phyloP scores from a whole-genome alignment of 1,284 basidiomycete species.

The Puccinia horiana region DNA sequence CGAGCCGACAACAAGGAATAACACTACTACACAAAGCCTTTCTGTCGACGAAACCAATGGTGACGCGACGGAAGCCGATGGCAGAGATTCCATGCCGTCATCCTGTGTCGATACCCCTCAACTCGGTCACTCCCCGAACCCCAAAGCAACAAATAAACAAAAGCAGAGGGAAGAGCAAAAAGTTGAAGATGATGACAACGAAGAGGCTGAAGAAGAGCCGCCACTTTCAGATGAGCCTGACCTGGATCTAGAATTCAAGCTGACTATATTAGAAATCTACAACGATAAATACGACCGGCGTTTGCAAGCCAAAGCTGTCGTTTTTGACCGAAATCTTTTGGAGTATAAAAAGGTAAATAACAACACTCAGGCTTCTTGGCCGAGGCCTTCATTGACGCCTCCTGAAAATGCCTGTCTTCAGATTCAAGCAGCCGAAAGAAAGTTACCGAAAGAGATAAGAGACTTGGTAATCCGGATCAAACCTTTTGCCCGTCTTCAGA shows the following conservation, averaged over 20 bases:
- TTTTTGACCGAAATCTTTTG: conserved; percentile 86
- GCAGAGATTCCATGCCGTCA: conserved; percentile 23
- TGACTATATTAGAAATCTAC: conserved; percentile 88
- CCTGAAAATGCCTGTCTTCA: conserved; percentile 57
- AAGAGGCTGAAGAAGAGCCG: conserved; percentile 65
- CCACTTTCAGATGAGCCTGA: conserved; percentile 73
- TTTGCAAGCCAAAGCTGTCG: conserved; percentile 80
- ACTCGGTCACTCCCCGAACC: neutral
- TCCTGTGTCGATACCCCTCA: conserved; percentile 32
- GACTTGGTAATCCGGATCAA: conserved; percentile 86
- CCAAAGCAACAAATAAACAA: conserved; percentile 65
- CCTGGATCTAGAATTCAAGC: conserved; percentile 80
- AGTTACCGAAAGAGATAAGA: conserved; percentile 83
- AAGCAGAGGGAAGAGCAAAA: conserved; percentile 63
- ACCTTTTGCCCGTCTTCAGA: conserved; percentile 88
- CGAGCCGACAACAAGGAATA: neutral
- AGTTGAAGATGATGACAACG: conserved; percentile 66
- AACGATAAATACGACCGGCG: conserved; percentile 86
- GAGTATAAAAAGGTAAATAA: conserved; percentile 83
- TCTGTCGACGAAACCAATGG: neutral
- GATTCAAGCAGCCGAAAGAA: conserved; percentile 88
- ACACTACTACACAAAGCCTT: neutral
- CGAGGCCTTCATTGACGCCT: too few relatives aligned
- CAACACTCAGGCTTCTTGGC: neutral
- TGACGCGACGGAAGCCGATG: neutral